phyloP scores from a whole-genome alignment of 805 yeast genomes.

The Komagataella populi region DNA sequence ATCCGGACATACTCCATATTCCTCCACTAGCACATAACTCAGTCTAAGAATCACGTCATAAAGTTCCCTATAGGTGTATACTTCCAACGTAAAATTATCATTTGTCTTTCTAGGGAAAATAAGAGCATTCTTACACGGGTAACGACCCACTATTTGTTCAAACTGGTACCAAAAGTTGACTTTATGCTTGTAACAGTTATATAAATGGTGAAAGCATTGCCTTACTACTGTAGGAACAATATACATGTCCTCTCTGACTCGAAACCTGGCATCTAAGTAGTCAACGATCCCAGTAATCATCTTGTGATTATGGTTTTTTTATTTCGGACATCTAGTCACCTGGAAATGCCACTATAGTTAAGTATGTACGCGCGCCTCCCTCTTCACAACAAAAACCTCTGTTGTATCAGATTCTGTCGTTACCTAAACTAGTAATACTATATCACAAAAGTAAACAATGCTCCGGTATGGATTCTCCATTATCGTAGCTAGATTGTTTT shows the following conservation, averaged over 20 bases:
- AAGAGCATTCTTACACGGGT: constrained; percentile 46
- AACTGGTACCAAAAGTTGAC: constrained; percentile 62
- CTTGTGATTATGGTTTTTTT: not conserved
- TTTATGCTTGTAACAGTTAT: constrained; percentile 20
- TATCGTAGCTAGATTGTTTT: not conserved
- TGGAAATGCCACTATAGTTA: not conserved
- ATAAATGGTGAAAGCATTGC: constrained; percentile 26
- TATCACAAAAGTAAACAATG: not conserved
- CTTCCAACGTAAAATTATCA: constrained; percentile 39
- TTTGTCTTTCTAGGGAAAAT: constrained; percentile 39
- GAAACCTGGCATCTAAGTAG: constrained; percentile 30
- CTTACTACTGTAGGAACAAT: constrained; percentile 30
- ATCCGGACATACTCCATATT: constrained; percentile 50
- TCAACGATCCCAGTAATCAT: constrained; percentile 12
- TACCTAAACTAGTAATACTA: not conserved
- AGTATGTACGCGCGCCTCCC: not conserved
- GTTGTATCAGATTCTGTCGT: not conserved
- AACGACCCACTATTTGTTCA: constrained; percentile 35
- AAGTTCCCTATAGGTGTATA: constrained; percentile 54
- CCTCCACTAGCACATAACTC: constrained; percentile 47
- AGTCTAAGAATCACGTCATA: constrained; percentile 53
- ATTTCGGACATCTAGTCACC: not conserved
- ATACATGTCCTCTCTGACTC: constrained; percentile 37
- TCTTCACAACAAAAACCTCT: not conserved
- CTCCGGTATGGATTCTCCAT: not conserved